Base-by-base conservation (phyloP, 2,329 filamentous ascomycete genomes). In the Geosmithia flava region DNA sequence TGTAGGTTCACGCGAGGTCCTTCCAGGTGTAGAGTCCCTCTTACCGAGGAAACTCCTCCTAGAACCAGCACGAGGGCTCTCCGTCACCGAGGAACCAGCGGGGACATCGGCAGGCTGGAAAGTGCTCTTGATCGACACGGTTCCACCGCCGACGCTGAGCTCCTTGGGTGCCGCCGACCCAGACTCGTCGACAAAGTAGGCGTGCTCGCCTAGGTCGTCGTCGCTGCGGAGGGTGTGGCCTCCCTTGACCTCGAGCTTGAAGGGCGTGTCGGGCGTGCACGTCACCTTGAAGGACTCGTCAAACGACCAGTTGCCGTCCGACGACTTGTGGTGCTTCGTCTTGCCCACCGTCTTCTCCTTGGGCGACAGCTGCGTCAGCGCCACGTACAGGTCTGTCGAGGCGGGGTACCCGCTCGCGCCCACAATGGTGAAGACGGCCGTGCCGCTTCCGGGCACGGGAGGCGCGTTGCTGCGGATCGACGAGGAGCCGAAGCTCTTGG, bases 171-270 rank as follows among this genome's bases (percentile, higher is more conserved):
- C 70, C 11, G 78, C 78, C 1, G 72, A 69, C 2, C 79, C 77
- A 2, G 74, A 77, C 60, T 98, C 91, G 53, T 91, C 88, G n/a
- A 98, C 79, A 61, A 94, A 90, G 68, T 95, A 95, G n/a, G 85
- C 62, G 5, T 79, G 79, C 59, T 97, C 90, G 47, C 93, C 93
- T 0, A 98, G 75, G 50, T 83, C 78, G 49, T 90, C 83, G 60
- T 94, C 88, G 50, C 81, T 84, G 47, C 87, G 85, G 59, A 97
- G 91, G 1, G 82, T 86, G 58, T 85, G 80, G 59, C 95, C 87
- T 56, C 89, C 85, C 61, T 89, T 89, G 52, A 89, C 89, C 53
- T 86, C 78, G 52, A 98, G 62, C 62, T 88, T 85, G 76, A 96
- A 97, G 59, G 87, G 82, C 20, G 85, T 75, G 56, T 96, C 91